These are phyloP conservation scores for Cymbopogon citratus DNA, from an alignment of 176 grass and related monocot species.

Conservation along the genomic window DNA sequence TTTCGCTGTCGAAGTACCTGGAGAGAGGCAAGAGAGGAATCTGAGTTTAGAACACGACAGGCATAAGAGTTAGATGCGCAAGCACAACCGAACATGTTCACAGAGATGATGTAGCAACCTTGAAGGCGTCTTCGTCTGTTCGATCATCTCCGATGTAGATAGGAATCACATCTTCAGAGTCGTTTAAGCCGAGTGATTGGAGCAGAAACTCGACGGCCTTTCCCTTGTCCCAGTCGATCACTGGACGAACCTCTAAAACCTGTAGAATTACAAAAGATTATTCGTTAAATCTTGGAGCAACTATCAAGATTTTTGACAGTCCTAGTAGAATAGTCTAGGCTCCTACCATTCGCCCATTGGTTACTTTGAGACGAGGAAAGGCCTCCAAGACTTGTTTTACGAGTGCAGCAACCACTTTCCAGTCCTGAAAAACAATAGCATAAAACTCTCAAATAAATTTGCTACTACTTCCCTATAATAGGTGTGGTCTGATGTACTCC, in stretches of 20 bases:
- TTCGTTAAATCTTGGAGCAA: neutral
- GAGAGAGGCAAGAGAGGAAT: neutral
- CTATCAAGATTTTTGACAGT: neutral
- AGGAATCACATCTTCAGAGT: slow-evolving; percentile 55
- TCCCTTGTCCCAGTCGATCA: slow-evolving; percentile 96
- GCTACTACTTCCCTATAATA: neutral
- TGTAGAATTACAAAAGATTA: neutral
- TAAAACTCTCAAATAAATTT: neutral
- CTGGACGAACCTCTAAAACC: slow-evolving; percentile 97
- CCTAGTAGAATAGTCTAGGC: neutral
- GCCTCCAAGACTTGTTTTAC: slow-evolving; percentile 50
- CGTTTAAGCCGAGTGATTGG: slow-evolving; percentile 53
- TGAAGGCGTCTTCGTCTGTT: slow-evolving; percentile 94
- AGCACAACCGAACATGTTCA: neutral
- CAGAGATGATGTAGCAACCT: slow-evolving; percentile 41
- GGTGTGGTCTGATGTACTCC: neutral
- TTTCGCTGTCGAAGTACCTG: slow-evolving; percentile 62
- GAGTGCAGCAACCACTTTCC: slow-evolving; percentile 52
- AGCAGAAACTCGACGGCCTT: slow-evolving; percentile 92
- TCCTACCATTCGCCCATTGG: slow-evolving; percentile 85
- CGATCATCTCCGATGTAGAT: slow-evolving; percentile 97
- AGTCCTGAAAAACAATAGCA: slow-evolving; percentile 39
- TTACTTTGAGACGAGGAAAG: slow-evolving; percentile 67
- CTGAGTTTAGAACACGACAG: neutral
- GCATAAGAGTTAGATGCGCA: neutral